A percentile compares a stretch with the other conserved stretches of the same genome.
Evolutionary conservation across 208 protist genomes (phyloP).

Genomic region (Sergeia podlipaevii): DNA sequence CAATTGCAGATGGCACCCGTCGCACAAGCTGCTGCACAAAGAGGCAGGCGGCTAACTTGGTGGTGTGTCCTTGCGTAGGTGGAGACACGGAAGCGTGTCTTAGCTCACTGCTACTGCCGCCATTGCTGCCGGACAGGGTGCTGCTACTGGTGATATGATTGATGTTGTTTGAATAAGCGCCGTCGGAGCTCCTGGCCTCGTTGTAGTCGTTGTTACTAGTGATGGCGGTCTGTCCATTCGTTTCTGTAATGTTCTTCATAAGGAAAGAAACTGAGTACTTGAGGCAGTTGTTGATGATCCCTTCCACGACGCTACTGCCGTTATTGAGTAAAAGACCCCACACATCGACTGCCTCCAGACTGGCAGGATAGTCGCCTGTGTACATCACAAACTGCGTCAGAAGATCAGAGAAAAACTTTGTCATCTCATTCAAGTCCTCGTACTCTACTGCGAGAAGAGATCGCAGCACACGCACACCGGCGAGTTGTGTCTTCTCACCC

Average conservation of each 20-base stretch:
- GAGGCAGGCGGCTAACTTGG: conserved; percentile 62
- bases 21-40: conserved; percentile 74
- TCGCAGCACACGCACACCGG: conserved; percentile 61
- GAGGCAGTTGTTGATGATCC: conserved; percentile 64
- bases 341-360: conserved; percentile 57
- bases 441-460: conserved; percentile 77
- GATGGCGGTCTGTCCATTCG: neutral
- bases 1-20: conserved; percentile 56
- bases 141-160: too few relatives aligned
- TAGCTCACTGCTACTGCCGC: too few relatives aligned
- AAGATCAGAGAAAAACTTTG: conserved; percentile 61
- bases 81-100: too few relatives aligned
- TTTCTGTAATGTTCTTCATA: conserved; percentile 8
- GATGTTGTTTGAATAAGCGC: neutral
- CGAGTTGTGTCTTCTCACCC: conserved; percentile 47
- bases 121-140: too few relatives aligned
- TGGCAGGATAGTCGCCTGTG: conserved; percentile 31
- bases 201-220: neutral
- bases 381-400: conserved; percentile 59
- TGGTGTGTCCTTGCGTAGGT: conserved; percentile 11
- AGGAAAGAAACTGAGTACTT: conserved; percentile 51
- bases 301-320: conserved; percentile 67
- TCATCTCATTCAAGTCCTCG: conserved; percentile 72
- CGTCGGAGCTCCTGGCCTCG: neutral
- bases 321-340: conserved; percentile 78